Evolutionary conservation across 2,329 filamentous ascomycete genomes (phyloP), one percentile per base, ranked within the genome.

Genomic region (Colletotrichum sojae): DNA sequence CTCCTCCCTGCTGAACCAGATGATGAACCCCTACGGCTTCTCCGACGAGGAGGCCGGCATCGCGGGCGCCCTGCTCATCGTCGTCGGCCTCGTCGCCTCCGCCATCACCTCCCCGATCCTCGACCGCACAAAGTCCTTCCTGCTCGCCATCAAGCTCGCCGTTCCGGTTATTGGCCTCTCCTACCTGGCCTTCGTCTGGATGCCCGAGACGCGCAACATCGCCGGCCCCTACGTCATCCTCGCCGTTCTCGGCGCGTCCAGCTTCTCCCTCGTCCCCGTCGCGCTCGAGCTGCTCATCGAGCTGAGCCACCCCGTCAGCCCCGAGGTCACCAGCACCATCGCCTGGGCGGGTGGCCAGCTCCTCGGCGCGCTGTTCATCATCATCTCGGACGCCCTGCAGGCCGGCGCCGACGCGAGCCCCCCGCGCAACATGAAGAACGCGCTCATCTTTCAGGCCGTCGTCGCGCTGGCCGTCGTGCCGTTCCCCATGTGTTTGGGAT

Each of bases 311-410:
- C 96, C 96, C 0, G 89, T 97, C 27, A 91, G 90, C 48, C 95
- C 96, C 0, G 95, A 97, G 80, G 88, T 98, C 52, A 93, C 93
- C 1, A 93, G 90, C 71, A 94, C 93, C 31, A 84, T 97, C 22
- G 93, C 92, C 75, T 98, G 96, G 96, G 88, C 89, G 1, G 92
- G 92, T 6, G 95, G 96, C 0, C 95, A 98, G 83, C 80, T 98
- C 8, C 81, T 97, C 1, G 96, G 96, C 13, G 95, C 90, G 2
- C 81, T 95, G 31, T 97, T 98, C 76, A 92, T 98, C 75, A 82
- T 99, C 36, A 81, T 95, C 66, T 92, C 93, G 82, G 91, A 94
- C 77, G 93, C 91, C 18, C 84, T 98, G 71, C 88, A 89, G 72
- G 88, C 82, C 0, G 84, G 83, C 0, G 75, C 78, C 10, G 78